Evolutionary conservation across 2,329 filamentous ascomycete genomes (phyloP), one percentile per base, ranked within the genome.

Genomic region (Moelleriella libera): DNA sequence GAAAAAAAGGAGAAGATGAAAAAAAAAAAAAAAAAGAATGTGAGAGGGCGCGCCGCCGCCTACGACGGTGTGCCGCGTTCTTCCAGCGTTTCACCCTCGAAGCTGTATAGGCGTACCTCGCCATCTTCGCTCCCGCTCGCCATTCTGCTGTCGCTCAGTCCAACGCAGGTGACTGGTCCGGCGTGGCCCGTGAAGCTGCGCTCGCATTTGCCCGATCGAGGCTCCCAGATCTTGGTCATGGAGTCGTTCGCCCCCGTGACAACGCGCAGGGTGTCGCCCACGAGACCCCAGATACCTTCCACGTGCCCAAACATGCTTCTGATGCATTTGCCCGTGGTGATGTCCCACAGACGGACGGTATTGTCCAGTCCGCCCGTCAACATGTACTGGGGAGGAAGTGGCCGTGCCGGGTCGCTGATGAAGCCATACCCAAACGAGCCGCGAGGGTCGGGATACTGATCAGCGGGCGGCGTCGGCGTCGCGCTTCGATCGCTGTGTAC

Each of bases 301-400:
- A 98, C 78, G 58, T 98, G 92, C 0, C 92, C 92, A 61, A 97
- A 98, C 71, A 96, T 94, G 32, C 88, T 94, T 51, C 88, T 85
- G 34, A 96, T 74, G 57, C 87, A 95, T 52, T 80, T 79, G 39
- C 87, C 88, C 0, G 84, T 84, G 5, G 76, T 77, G 1, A 88
- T 85, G 61, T 96, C 88, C 90, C 92, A 98, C 21, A 97, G 75
- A 9, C 90, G 83, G 52, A 97, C 86, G 0, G 88, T 96, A 49
- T 83, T 85, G 63, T 98, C 92, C 14, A 98, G 75, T 0, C 88
- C 88, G 45, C 87, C 89, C 0, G 89, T 96, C 44, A 97, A 75
- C 72, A 98, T 95, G 65, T 96, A 97, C 5, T 83, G 78, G 0
- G 88, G 86, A 11, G 90, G 90, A 8, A 83, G 71, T 2, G 84